Percentiles rank a stretch among this genome's conserved stretches.
phyloP scores from a whole-genome alignment of 2,329 filamentous ascomycete species.

The Orbilia javanica region DNA sequence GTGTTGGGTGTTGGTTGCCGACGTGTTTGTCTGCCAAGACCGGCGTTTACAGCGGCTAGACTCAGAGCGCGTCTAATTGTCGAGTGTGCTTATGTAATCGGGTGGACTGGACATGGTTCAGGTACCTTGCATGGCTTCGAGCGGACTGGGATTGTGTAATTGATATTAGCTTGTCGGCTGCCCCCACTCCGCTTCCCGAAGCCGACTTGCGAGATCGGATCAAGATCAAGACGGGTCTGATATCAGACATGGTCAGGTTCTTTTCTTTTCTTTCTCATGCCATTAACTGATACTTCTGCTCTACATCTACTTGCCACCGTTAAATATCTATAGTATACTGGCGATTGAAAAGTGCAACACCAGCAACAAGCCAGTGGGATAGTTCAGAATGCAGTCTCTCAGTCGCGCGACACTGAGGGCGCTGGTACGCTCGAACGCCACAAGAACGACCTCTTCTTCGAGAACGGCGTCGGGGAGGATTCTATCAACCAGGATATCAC shows the following conservation, averaged over 20 bases:
- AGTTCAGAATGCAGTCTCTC: constrained; percentile 32
- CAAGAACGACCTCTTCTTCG: not conserved
- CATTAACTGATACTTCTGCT: not conserved
- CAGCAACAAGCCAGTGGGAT: no score
- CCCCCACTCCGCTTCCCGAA: constrained; percentile 28
- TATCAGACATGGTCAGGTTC: not conserved
- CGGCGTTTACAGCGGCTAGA: not conserved
- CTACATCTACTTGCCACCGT: not conserved
- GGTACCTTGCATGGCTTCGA: constrained; percentile 39
- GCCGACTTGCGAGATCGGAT: constrained; percentile 49
- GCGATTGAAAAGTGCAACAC: constrained; percentile 23
- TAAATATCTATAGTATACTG: not conserved
- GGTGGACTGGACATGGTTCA: not conserved
- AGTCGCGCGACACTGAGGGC: constrained; percentile 32
- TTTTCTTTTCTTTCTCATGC: not conserved
- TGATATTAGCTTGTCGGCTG: constrained; percentile 11
- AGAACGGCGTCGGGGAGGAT: not conserved
- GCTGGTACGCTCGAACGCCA: constrained; percentile 6
- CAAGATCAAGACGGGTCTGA: constrained; percentile 3
- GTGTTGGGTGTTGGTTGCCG: constrained; percentile 28
- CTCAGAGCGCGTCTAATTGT: no score
- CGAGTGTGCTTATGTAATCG: not conserved
- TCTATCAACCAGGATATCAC: not conserved
- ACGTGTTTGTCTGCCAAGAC: constrained; percentile 54
- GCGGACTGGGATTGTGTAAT: not conserved